Percentiles rank a stretch among this genome's conserved stretches.
These are phyloP conservation scores for Ricinus communis DNA, from an alignment of 345 rosid genomes.

Conservation along the genomic window DNA sequence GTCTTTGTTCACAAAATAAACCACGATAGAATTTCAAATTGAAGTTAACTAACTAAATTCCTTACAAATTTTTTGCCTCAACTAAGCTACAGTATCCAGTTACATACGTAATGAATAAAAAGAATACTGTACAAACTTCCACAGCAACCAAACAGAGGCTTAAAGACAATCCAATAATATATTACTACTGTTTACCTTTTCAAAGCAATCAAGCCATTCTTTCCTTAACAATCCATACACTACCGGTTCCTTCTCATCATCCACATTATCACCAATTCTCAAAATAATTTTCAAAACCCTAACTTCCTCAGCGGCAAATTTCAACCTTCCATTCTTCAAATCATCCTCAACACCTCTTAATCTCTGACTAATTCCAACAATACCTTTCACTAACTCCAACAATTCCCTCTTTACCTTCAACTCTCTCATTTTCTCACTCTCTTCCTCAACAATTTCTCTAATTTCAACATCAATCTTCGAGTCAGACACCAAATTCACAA, in stretches of 20 bases:
- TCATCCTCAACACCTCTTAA: slow-evolving; percentile 59
- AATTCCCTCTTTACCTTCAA: slow-evolving; percentile 59
- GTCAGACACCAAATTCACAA: slow-evolving; percentile 56
- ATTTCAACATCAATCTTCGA: slow-evolving; percentile 67
- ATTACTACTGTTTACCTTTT: slow-evolving; percentile 49
- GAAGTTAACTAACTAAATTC: neutral
- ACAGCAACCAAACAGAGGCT: slow-evolving; percentile 21
- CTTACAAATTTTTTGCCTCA: no score
- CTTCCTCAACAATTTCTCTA: slow-evolving; percentile 52
- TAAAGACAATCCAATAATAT: neutral
- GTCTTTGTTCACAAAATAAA: neutral
- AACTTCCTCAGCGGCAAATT: slow-evolving; percentile 74
- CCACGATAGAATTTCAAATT: no score
- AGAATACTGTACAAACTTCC: no score
- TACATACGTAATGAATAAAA: no score
- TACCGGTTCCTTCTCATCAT: slow-evolving; percentile 67
- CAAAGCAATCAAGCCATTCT: slow-evolving; percentile 80
- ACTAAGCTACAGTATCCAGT: no score
- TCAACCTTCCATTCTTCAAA: slow-evolving; percentile 54
- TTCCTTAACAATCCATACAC: slow-evolving; percentile 67
- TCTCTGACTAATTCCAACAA: slow-evolving; percentile 65
- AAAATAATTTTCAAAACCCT: slow-evolving; percentile 61
- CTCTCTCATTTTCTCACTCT: slow-evolving; percentile 55
- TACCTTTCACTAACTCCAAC: slow-evolving; percentile 53
- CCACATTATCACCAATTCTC: slow-evolving; percentile 54